Percentiles rank a stretch among this genome's conserved stretches.
These are phyloP conservation scores for Fomitopsis betulina DNA, from an alignment of 1,284 basidiomycete species.

Conservation along the genomic window DNA sequence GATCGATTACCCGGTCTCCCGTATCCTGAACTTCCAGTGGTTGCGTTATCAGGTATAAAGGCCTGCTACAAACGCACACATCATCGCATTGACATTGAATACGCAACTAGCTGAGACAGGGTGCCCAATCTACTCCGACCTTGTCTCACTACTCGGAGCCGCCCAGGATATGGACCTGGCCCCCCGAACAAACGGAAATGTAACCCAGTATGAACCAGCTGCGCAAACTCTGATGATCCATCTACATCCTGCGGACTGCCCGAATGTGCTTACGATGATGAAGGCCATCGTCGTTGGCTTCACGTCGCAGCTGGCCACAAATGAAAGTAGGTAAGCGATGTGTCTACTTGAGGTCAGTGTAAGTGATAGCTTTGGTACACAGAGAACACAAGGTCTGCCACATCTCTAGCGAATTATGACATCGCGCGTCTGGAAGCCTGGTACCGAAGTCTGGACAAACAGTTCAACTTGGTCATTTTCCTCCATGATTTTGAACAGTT, in stretches of 20 bases:
- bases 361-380: neutral
- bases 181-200: slow-evolving; percentile 8
- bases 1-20: slow-evolving; percentile 45
- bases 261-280: slow-evolving; percentile 49
- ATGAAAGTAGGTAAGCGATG: neutral
- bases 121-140: slow-evolving; percentile 41
- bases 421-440: slow-evolving; percentile 54
- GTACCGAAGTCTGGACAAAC: slow-evolving; percentile 40
- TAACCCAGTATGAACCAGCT: neutral
- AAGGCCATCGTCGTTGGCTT: slow-evolving; percentile 53
- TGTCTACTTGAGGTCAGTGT: neutral
- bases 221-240: slow-evolving; percentile 27
- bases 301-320: slow-evolving; percentile 26
- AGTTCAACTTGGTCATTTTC: slow-evolving; percentile 44
- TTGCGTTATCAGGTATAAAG: slow-evolving; percentile 40
- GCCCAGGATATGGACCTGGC: slow-evolving; percentile 23
- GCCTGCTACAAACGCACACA: neutral
- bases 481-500: slow-evolving; percentile 71
- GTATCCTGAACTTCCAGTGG: slow-evolving; percentile 56
- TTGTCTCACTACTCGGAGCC: slow-evolving; percentile 35
- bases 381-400: slow-evolving; percentile 37
- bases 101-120: slow-evolving; percentile 20
- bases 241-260: slow-evolving; percentile 54
- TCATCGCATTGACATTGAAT: no score
- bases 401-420: slow-evolving; percentile 56